These are phyloP conservation scores for Aspergillus ibericus DNA, from an alignment of 2,329 filamentous ascomycete genomes.

Conservation along the genomic window DNA sequence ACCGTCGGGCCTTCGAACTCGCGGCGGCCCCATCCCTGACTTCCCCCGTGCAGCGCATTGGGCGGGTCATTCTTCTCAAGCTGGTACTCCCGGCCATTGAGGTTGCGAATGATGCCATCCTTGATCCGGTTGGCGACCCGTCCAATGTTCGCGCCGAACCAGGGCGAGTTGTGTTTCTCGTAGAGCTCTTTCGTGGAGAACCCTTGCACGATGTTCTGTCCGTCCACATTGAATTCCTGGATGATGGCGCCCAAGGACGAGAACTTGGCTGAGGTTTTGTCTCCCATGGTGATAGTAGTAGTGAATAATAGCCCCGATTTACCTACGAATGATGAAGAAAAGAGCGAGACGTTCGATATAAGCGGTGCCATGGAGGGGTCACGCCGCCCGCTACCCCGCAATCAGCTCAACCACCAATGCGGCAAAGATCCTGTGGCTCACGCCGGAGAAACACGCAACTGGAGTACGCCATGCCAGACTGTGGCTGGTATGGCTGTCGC, in stretches of 20 bases:
- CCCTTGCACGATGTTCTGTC: constrained; percentile 82
- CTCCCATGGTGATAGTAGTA: constrained; percentile 8
- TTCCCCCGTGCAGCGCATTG: constrained; percentile 74
- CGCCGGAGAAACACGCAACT: neutral
- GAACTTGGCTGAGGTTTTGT: constrained; percentile 30
- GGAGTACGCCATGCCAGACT: too few species aligned
- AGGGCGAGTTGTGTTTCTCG: constrained; percentile 70
- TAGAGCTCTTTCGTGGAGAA: constrained; percentile 78
- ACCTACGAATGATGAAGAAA: neutral
- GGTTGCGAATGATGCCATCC: constrained; percentile 65
- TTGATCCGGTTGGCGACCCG: constrained; percentile 78
- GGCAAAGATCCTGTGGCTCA: constrained; percentile 1
- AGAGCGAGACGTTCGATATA: neutral
- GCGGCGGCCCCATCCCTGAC: constrained; percentile 62
- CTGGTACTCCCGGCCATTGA: constrained; percentile 71
- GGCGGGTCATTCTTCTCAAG: constrained; percentile 74
- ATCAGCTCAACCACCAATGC: neutral
- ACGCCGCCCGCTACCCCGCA: constrained; percentile 4
- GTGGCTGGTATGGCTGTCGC: neutral
- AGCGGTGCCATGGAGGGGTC: too few species aligned
- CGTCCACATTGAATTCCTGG: constrained; percentile 73
- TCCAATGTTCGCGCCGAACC: constrained; percentile 93
- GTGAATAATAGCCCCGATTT: neutral
- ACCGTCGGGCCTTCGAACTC: constrained; percentile 55
- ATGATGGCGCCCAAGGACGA: constrained; percentile 51